These are phyloP conservation scores for Ceratorhiza oryzae-sativae DNA, from an alignment of 1,284 basidiomycete species.

Conservation along the genomic window DNA sequence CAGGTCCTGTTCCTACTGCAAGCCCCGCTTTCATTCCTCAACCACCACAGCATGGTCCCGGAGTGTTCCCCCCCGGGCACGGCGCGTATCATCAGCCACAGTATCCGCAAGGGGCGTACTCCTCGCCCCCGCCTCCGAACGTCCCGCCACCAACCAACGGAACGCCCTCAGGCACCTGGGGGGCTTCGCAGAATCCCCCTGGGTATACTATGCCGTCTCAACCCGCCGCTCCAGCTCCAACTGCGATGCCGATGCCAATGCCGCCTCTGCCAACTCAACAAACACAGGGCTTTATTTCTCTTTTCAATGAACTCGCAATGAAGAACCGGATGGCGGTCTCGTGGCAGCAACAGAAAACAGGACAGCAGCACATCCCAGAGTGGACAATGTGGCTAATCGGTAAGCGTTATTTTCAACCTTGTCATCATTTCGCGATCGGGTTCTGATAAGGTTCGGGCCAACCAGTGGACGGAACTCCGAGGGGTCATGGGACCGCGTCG, in stretches of 20 bases:
- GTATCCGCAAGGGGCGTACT: not conserved
- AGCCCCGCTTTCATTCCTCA: not conserved
- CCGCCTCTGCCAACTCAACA: conserved; percentile 13
- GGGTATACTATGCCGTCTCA: conserved; percentile 15
- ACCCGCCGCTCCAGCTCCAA: not conserved
- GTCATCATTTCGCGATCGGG: not conserved
- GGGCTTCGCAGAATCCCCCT: not conserved
- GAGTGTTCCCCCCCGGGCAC: not conserved
- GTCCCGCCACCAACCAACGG: not conserved
- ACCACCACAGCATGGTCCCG: not conserved
- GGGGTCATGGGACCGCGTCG: conserved; percentile 35
- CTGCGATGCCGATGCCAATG: not conserved
- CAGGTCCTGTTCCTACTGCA: conserved; percentile 18
- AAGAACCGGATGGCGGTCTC: conserved; percentile 21
- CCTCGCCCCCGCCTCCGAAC: not conserved
- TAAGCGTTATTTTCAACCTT: conserved; percentile 5
- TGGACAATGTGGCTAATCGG: conserved; percentile 38
- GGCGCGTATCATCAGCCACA: not conserved
- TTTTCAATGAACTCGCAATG: conserved; percentile 38
- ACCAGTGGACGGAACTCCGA: conserved; percentile 29
- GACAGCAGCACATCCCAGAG: conserved; percentile 38
- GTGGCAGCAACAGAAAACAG: conserved; percentile 29
- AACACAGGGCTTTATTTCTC: conserved; percentile 34
- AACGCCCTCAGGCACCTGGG: conserved; percentile 13
- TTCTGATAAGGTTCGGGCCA: conserved; percentile 3